Evolutionary conservation across 139 green algal genomes (phyloP).

Genomic region (Chlorella sorokiniana): DNA sequence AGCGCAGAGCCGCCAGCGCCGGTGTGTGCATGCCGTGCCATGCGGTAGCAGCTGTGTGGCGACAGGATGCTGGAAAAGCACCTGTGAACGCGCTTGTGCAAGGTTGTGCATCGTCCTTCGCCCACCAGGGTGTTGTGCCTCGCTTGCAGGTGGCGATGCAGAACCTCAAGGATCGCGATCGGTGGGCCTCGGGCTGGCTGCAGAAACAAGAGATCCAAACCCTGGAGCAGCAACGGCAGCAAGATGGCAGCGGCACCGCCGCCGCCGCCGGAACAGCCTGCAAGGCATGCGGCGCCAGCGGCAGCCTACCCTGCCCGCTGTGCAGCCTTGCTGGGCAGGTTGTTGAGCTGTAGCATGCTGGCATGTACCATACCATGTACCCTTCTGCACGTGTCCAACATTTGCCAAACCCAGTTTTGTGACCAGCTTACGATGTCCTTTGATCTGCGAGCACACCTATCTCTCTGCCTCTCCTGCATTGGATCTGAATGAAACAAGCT

Average conservation of each 20-base stretch:
- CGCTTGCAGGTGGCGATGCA: conserved; percentile 46
- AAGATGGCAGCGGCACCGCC: not conserved
- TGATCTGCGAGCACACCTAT: no score
- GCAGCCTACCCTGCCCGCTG: conserved; percentile 31
- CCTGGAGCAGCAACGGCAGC: conserved; percentile 15
- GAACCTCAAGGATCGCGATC: conserved; percentile 55
- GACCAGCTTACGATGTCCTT: no score
- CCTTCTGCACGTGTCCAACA: no score
- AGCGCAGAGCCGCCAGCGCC: no score
- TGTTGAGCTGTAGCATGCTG: conserved; percentile 43
- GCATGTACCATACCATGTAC: no score
- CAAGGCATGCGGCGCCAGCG: conserved; percentile 32
- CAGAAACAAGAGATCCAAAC: conserved; percentile 50
- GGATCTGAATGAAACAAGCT: no score
- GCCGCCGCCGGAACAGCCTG: conserved; percentile 19
- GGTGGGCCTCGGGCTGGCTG: conserved; percentile 65
- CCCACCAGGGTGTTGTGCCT: no score
- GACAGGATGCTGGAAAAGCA: no score
- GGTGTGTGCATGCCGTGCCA: no score
- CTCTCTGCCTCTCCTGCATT: no score
- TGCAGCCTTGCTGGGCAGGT: conserved; percentile 33
- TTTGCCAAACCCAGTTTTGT: no score
- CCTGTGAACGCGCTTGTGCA: not conserved
- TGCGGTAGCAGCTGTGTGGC: no score
- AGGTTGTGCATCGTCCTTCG: not conserved